Evolutionary conservation across 768 basidiomycete genomes (phyloP).

Genomic region (Termitomyces sp.): DNA sequence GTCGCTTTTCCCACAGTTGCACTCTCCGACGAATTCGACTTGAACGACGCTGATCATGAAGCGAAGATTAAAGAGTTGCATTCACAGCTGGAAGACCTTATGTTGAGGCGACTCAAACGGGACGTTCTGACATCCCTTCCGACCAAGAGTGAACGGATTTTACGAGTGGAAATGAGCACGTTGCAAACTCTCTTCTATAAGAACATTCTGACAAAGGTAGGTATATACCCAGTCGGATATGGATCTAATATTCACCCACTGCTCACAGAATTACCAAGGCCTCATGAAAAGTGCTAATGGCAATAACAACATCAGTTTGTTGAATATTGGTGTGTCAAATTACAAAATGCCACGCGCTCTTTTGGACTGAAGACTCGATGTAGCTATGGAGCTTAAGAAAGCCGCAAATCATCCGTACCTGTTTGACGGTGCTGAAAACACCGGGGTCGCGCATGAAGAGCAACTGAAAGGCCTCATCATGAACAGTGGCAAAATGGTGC

Average conservation of each 20-base stretch:
- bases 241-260: neutral
- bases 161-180: constrained; percentile 95
- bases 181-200: constrained; percentile 99
- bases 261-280: constrained; percentile 81
- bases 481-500: constrained; percentile 97
- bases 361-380: constrained; percentile 3
- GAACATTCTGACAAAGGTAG: constrained; percentile 91
- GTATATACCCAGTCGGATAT: neutral
- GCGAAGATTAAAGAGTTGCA: constrained; percentile 95
- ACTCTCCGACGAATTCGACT: constrained; percentile 92
- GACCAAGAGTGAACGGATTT: constrained; percentile 96
- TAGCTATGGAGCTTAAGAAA: constrained; percentile 98
- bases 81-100: constrained; percentile 86
- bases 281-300: constrained; percentile 87
- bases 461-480: constrained; percentile 94
- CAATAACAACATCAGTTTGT: constrained; percentile 87
- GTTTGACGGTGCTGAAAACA: constrained; percentile 90
- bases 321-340: constrained; percentile 76
- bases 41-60: constrained; percentile 91
- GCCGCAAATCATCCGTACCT: constrained; percentile 97
- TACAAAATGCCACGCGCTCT: neutral
- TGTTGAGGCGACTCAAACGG: constrained; percentile 92
- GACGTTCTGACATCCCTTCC: constrained; percentile 96
- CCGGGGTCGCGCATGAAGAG: constrained; percentile 64
- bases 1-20: constrained; percentile 55